Base-by-base conservation (phyloP, 805 yeast genomes). In the Saturnispora silvae region DNA sequence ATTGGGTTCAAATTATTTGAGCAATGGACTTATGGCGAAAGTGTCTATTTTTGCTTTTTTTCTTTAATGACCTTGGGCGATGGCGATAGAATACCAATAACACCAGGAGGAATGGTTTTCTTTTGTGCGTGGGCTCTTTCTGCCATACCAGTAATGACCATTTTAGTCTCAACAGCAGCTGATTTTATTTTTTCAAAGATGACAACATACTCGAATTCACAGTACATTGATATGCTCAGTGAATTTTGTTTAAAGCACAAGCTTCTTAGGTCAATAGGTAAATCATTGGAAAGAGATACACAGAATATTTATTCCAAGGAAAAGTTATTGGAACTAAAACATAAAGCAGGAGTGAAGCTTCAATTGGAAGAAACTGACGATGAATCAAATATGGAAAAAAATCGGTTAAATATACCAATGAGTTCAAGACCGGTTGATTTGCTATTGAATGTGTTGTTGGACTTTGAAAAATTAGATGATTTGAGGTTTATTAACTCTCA, bases 101-200 rank as follows among this genome's bases (percentile, higher is more conserved):
- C 77, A 0, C 58, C 76, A 1, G 77, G 81, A 5, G 94, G 94
- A 1, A 60, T 80, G 29, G 70, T 79, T 1, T 73, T 84, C 46
- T 85, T 85, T 48, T 74, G 82, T 6, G 57, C 75, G 8, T 86
- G 95, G 95, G 80, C 86, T 0, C 53, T 86, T 16, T 62, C 75
- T 5, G 94, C 95, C 0, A 78, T 86, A 17, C 96, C 96, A 1
- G 63, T 84, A 35, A 84, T 85, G 94, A 81, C 95, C 2, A 77
- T 79, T 14, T 64, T 84, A 39, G 73, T 84, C 28, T 77, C 87
- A 1, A 75, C 73, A 36, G 61, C 79, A 33, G 83, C 89, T 44
- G 94, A 82, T 51, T 61, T 71, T 14, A 46, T 75, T 6, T 61
- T 69, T 51, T 41, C 51, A 3, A 45, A 52, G 9, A 40, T 57